Conservation (phyloP, 306 rosid genomes). For the Rosa persica region DNA sequence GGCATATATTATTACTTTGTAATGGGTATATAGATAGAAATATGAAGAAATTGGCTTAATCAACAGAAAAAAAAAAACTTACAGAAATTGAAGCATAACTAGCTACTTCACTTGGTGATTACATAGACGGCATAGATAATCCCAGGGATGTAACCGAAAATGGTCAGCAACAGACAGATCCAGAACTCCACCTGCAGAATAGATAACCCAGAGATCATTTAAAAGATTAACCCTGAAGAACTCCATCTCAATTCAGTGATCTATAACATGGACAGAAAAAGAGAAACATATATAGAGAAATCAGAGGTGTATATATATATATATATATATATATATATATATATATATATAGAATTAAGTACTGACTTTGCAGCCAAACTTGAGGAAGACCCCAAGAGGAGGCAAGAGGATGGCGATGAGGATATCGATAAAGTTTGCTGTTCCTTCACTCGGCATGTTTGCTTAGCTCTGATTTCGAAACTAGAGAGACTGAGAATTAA, state of each 20-base stretch:
- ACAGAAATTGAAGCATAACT: slow-evolving; percentile 20
- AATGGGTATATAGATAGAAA: too few relatives aligned
- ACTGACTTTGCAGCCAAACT: slow-evolving; percentile 62
- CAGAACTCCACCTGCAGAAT: slow-evolving; percentile 66
- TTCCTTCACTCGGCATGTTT: slow-evolving; percentile 44
- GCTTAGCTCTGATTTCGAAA: background rate
- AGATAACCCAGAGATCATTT: background rate
- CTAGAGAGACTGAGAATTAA: background rate
- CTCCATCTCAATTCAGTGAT: background rate
- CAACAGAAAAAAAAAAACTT: slow-evolving; percentile 6
- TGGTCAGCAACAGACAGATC: slow-evolving; percentile 74
- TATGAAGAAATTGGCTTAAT: background rate
- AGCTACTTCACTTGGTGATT: slow-evolving; percentile 58
- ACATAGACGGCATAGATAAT: slow-evolving; percentile 66
- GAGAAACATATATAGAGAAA: background rate
- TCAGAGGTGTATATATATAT: background rate
- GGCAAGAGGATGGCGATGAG: slow-evolving; percentile 75
- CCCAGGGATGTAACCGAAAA: slow-evolving; percentile 70
- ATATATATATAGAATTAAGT: background rate
- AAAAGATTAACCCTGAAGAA: background rate
- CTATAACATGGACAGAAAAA: background rate
- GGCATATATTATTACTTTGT: too few relatives aligned
- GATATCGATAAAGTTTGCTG: slow-evolving; percentile 61
- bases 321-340: too few relatives aligned
- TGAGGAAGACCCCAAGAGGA: slow-evolving; percentile 92